Base-by-base conservation (phyloP, 2,329 filamentous ascomycete species). In the Xylariaceae sp. region DNA sequence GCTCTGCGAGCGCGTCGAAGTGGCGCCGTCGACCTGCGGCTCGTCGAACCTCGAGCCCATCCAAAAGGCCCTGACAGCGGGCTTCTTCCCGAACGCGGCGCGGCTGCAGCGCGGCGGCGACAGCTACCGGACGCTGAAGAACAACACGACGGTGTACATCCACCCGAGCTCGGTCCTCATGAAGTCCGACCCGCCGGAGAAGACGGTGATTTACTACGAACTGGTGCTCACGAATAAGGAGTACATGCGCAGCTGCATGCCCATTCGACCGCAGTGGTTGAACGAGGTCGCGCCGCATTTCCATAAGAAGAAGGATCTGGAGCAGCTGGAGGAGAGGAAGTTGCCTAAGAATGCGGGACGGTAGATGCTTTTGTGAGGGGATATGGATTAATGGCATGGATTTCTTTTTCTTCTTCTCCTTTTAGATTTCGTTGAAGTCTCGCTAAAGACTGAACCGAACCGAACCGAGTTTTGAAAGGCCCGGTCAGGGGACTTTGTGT, bases 21-120 rank as follows among this genome's bases (percentile, higher is more conserved):
- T 97, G 4, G 81, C 83, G 0, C 83, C 85, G 2, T 88, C 86
- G 1, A 83, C 83, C 10, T 85, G 82, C 63, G 91, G 91, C 3
- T 79, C 86, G 1, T 80, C 78, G 54, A 92, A 97, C 72, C 75
- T 91, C 15, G 77, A 85, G 4, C 89, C 91, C 0, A 92, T 97
- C 66, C 88, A 92, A 69, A 92, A 95, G 62, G 88, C 92, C 10
- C 82, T 99, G 56, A 92, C 91, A 0, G 87, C 92, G 0, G 94
- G 93, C 1, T 99, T 96, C 81, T 97, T 97, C 79, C 87, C 90
- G 15, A 96, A 97, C 72, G 92, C 92, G 0, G 92, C 92, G 1
- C 80, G 91, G 2, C 76, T 99, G 57, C 88, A 94, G 71, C 82
- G 89, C 52, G 88, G 88, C 48, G 94, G 94, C 1, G 89, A 95